These are phyloP conservation scores for Neurospora sp. DNA, from an alignment of 495 filamentous ascomycete species.

Conservation along the genomic window DNA sequence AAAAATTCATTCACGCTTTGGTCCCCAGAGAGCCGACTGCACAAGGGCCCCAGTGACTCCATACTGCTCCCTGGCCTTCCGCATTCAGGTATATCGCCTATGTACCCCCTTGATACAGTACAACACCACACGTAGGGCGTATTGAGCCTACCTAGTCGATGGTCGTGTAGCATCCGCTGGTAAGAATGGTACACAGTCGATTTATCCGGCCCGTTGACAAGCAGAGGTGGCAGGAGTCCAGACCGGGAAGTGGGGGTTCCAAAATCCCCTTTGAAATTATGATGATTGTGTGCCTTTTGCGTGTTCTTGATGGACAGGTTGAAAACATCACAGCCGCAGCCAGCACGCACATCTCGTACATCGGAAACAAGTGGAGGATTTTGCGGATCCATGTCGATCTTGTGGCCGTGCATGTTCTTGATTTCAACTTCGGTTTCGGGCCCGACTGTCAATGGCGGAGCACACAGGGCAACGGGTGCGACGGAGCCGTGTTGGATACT, in stretches of 20 bases:
- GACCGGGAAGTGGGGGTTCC: not conserved
- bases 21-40: not conserved
- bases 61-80: not conserved
- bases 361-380: not conserved
- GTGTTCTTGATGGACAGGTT: not conserved
- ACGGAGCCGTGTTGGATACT: not conserved
- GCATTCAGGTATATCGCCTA: not conserved
- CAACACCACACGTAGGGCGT: not conserved
- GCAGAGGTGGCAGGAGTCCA: not conserved
- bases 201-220: not conserved
- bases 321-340: not conserved
- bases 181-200: no score
- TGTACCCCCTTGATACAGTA: not conserved
- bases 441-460: not conserved
- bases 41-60: not conserved
- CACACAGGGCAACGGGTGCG: not conserved
- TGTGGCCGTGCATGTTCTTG: not conserved
- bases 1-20: not conserved
- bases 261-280: not conserved
- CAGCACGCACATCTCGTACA: not conserved
- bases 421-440: not conserved
- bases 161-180: not conserved
- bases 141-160: not conserved
- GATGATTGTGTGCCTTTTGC: not conserved
- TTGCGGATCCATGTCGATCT: not conserved